These are phyloP conservation scores for Fusarium incarnatum DNA, from an alignment of 2,329 filamentous ascomycete species.

Conservation along the genomic window DNA sequence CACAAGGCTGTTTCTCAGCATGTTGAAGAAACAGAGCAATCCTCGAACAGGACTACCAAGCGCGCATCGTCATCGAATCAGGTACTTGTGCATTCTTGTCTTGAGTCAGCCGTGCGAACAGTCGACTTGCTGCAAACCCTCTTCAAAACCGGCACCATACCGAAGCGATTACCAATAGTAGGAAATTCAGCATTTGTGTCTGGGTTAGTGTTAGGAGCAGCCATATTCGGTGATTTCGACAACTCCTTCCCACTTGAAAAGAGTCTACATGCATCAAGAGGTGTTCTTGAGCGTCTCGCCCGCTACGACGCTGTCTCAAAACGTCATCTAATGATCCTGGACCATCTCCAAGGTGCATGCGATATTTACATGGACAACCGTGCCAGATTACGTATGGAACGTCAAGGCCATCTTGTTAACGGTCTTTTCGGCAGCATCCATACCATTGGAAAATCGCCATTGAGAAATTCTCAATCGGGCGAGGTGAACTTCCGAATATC, in stretches of 20 bases:
- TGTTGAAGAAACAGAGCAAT: constrained; percentile 31
- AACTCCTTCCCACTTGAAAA: constrained; percentile 48
- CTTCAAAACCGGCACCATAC: constrained; percentile 49
- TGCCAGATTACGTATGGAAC: constrained; percentile 41
- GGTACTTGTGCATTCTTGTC: constrained; percentile 50
- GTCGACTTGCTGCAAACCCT: constrained; percentile 55
- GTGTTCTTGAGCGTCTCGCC: constrained; percentile 43
- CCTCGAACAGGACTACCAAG: constrained; percentile 14
- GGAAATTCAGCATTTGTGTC: constrained; percentile 61
- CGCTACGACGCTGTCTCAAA: constrained; percentile 37
- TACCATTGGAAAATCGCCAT: constrained; percentile 30
- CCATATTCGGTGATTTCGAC: constrained; percentile 59
- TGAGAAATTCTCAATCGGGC: background rate
- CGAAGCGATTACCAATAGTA: constrained; percentile 57
- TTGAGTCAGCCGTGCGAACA: constrained; percentile 51
- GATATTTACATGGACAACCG: constrained; percentile 41
- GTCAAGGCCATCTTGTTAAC: constrained; percentile 40
- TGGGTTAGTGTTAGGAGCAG: constrained; percentile 57
- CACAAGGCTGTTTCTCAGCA: constrained; percentile 47
- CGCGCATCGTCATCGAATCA: constrained; percentile 29
- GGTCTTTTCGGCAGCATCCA: constrained; percentile 43
- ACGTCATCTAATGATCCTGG: constrained; percentile 40
- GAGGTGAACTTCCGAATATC: background rate
- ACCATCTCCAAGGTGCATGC: constrained; percentile 42
- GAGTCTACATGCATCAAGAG: constrained; percentile 40